A percentile compares a stretch with the other conserved stretches of the same genome.
These are phyloP conservation scores for Pestalotiopsis sp. DNA, from an alignment of 2,329 filamentous ascomycete species.

Conservation along the genomic window DNA sequence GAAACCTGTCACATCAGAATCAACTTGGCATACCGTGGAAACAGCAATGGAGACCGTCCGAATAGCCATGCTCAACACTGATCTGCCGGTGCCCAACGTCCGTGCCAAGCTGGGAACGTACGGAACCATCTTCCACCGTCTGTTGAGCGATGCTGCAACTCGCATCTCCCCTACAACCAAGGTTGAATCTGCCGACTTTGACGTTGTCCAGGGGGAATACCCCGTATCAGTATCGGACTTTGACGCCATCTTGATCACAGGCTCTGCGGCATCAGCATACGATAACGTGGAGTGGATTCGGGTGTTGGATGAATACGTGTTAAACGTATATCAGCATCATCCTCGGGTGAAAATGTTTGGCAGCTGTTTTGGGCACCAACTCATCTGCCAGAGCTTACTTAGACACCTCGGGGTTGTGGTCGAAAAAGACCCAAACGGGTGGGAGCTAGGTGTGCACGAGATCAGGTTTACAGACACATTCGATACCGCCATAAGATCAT, in stretches of 20 bases:
- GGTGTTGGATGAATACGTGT: slow-evolving; percentile 14
- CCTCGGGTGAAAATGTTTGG: slow-evolving; percentile 37
- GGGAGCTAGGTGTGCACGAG: slow-evolving; percentile 26
- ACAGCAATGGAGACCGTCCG: slow-evolving; percentile 19
- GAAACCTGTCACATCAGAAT: neutral
- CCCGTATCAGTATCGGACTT: slow-evolving; percentile 27
- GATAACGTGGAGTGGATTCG: slow-evolving; percentile 13
- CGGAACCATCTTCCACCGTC: slow-evolving; percentile 1
- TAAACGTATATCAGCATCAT: slow-evolving; percentile 26
- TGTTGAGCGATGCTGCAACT: neutral
- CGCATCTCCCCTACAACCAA: slow-evolving; percentile 6
- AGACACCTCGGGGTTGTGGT: slow-evolving; percentile 21
- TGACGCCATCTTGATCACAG: slow-evolving; percentile 38
- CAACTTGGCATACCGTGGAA: neutral
- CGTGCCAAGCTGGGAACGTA: slow-evolving; percentile 1
- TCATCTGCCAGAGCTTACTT: slow-evolving; percentile 36
- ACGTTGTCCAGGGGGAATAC: slow-evolving; percentile 35
- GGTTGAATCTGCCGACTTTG: slow-evolving; percentile 33
- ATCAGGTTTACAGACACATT: slow-evolving; percentile 19
- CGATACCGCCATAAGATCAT: slow-evolving; percentile 18
- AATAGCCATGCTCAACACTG: slow-evolving; percentile 7
- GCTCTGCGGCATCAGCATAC: slow-evolving; percentile 27
- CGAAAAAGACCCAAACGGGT: slow-evolving; percentile 21
- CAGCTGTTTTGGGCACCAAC: slow-evolving; percentile 40
- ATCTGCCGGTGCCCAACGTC: slow-evolving; percentile 4